Evolutionary conservation across 2,329 filamentous ascomycete species (phyloP).

Genomic region (Diaporthe sp.): DNA sequence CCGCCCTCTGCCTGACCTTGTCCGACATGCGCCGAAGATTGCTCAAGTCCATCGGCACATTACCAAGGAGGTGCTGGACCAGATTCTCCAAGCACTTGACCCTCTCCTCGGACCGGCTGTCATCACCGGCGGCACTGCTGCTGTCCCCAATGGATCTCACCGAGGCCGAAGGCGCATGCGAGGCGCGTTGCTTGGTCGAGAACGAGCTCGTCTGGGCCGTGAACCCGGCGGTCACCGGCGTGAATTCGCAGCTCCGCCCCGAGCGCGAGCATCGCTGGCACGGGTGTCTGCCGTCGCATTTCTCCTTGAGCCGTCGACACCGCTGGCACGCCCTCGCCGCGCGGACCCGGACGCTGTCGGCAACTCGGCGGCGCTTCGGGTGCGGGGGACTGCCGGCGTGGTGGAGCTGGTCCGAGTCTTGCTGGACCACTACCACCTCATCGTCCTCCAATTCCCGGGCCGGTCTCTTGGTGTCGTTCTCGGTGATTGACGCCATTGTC

Average conservation of each 20-base stretch:
- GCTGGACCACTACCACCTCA: slow-evolving; percentile 16
- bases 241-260: slow-evolving; percentile 40
- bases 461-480: slow-evolving; percentile 28
- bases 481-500: slow-evolving; percentile 30
- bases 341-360: slow-evolving; percentile 36
- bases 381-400: slow-evolving; percentile 27
- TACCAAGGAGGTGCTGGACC: slow-evolving; percentile 39
- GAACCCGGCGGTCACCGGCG: background rate
- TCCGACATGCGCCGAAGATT: slow-evolving; percentile 42
- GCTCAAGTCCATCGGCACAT: slow-evolving; percentile 41
- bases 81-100: slow-evolving; percentile 39
- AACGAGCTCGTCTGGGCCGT: slow-evolving; percentile 15
- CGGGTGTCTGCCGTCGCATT: slow-evolving; percentile 42
- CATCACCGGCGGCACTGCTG: background rate
- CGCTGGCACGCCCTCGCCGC: slow-evolving; percentile 37
- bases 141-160: background rate
- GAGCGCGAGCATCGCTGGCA: slow-evolving; percentile 40
- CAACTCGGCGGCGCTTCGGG: slow-evolving; percentile 37
- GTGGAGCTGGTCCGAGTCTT: background rate
- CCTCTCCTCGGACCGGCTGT: slow-evolving; percentile 34
- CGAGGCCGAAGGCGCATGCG: background rate
- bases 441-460: slow-evolving; percentile 22
- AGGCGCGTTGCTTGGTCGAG: background rate
- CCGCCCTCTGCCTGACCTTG: slow-evolving; percentile 34
- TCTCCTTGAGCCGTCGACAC: slow-evolving; percentile 43